These are phyloP conservation scores for Tricharina praecox DNA, from an alignment of 495 filamentous ascomycete species.

Conservation along the genomic window DNA sequence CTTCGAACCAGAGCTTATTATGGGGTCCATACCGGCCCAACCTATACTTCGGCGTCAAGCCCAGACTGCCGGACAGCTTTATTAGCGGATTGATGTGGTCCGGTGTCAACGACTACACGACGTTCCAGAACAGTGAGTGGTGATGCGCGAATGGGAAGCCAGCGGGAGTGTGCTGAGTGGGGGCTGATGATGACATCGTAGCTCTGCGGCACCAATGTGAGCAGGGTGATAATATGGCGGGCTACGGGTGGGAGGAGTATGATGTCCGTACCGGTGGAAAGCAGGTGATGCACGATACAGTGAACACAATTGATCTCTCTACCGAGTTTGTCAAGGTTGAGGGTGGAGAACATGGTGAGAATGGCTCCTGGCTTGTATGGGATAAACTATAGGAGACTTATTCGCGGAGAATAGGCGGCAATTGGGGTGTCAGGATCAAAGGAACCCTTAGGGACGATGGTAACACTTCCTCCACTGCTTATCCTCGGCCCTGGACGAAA, in stretches of 20 bases:
- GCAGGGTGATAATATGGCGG: slow-evolving; percentile 82
- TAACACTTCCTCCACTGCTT: slow-evolving; percentile 7
- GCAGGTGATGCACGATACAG: slow-evolving; percentile 76
- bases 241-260: slow-evolving; percentile 96
- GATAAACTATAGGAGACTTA: too few relatives aligned
- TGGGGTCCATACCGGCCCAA: slow-evolving; percentile 96
- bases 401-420: slow-evolving; percentile 44
- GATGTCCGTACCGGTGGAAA: slow-evolving; percentile 72
- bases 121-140: slow-evolving; percentile 63
- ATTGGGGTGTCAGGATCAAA: slow-evolving; percentile 78
- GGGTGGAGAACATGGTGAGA: slow-evolving; percentile 58
- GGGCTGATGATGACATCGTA: too few relatives aligned
- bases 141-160: slow-evolving; percentile 4
- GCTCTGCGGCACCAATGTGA: slow-evolving; percentile 90
- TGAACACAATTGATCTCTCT: slow-evolving; percentile 73
- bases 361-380: too few relatives aligned
- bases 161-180: too few relatives aligned
- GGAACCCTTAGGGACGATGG: slow-evolving; percentile 58
- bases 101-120: slow-evolving; percentile 62
- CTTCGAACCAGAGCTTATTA: slow-evolving; percentile 71
- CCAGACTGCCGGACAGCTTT: slow-evolving; percentile 71
- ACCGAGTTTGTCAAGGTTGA: slow-evolving; percentile 89
- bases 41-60: slow-evolving; percentile 84
- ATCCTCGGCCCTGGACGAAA: neutral
- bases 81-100: slow-evolving; percentile 78